Conservation (phyloP, 768 basidiomycete species). For the Chalciporus chontae region DNA sequence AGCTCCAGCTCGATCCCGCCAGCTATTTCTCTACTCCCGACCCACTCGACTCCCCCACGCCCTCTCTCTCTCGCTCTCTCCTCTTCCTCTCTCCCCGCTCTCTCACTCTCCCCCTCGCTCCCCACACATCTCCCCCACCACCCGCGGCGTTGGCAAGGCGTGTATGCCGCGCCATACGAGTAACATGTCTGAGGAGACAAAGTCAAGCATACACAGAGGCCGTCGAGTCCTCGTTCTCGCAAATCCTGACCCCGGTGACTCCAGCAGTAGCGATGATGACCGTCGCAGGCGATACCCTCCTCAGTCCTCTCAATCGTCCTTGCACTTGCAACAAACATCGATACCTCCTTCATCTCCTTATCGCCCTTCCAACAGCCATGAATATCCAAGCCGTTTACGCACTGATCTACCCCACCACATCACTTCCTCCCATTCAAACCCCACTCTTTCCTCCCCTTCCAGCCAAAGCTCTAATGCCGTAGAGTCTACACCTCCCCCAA, state of each 20-base stretch:
- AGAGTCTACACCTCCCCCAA: conserved; percentile 70
- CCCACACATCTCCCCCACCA: conserved; percentile 13
- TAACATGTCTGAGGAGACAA: conserved; percentile 61
- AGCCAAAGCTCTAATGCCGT: conserved; percentile 59
- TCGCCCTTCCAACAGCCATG: conserved; percentile 18
- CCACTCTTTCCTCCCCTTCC: conserved; percentile 66
- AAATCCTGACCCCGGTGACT: conserved; percentile 56
- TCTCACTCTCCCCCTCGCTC: neutral
- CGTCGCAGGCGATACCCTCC: conserved; percentile 14
- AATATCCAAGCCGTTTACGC: conserved; percentile 33
- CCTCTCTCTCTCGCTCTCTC: neutral
- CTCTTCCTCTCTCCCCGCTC: neutral
- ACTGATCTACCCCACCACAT: conserved; percentile 34
- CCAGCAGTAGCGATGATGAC: conserved; percentile 38
- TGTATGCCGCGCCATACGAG: conserved; percentile 25
- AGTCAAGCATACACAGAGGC: conserved; percentile 32
- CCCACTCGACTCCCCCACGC: neutral
- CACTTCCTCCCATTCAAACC: conserved; percentile 44
- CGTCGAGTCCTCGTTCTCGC: conserved; percentile 53
- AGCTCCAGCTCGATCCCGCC: conserved; percentile 21
- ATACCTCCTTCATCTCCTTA: conserved; percentile 17
- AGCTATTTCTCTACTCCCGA: conserved; percentile 11
- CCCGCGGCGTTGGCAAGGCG: conserved; percentile 26
- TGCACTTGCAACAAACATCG: conserved; percentile 26
- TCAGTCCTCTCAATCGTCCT: conserved; percentile 25